Base-by-base conservation (phyloP, 257 asterid genomes). In the Solanum raphanifolium region DNA sequence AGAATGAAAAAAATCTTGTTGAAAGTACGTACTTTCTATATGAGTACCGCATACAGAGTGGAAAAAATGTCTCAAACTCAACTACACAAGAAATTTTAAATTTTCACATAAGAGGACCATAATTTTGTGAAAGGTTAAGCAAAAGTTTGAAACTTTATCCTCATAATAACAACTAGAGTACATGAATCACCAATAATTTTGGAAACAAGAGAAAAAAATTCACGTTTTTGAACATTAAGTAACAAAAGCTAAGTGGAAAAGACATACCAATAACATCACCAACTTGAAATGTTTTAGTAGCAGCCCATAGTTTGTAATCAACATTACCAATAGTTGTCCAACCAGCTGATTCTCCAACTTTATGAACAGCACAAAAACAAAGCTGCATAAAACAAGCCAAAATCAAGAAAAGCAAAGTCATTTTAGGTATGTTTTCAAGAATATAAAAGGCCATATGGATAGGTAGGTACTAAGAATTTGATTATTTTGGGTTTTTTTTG, bases 321-420 rank as follows among this genome's bases (percentile, higher is more conserved):
- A 94, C 93, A 87, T 93, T 93, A 66, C 97, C 98, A 83, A 95
- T 92, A 46, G 95, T 96, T 16, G 98, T 96, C 99, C 99, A 96
- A 6, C 99, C 99, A 76, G 97, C 93, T 16, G 94, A 90, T 58
- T 94, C 99, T 87, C 99, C 99, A 73, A 96, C 99, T 88, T 92
- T 95, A 66, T 96, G 89, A 11, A 93, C 93, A 21, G 32, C 95
- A 21, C 93, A 93, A 52, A 38, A 72, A 2, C 91, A 68, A 0
- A 75, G 66, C 83, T 87, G 88, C 68, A 90, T 5, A 58, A 83
- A 74, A 38, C 11, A 87, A 79, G 55, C 9, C 23, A 91, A 9
- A 4, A 92, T 82, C 85, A 92, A 38, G 60, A 91, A 83, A 55
- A 90, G 21, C 43, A 87, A 13, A 52, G 81, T 83, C 68, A 87